These are phyloP conservation scores for Vanrija pseudolonga DNA, from an alignment of 1,284 basidiomycete genomes.

Conservation along the genomic window DNA sequence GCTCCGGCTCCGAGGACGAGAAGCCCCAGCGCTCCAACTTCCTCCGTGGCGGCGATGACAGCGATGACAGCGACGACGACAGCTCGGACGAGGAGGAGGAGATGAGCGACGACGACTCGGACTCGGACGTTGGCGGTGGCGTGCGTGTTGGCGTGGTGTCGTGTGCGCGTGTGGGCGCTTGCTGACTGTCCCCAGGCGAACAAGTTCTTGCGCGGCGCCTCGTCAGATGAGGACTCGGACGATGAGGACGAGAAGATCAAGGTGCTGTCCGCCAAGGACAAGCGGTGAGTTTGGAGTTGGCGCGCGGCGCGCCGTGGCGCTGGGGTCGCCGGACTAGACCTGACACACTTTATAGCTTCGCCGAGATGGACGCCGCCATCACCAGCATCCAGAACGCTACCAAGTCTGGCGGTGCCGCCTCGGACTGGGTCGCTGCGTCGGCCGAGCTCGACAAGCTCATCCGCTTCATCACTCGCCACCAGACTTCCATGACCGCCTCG, in stretches of 20 bases:
- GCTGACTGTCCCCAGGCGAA: conserved; percentile 25
- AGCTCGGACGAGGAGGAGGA: conserved; percentile 33
- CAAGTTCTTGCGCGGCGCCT: conserved; percentile 45
- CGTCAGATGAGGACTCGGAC: conserved; percentile 44
- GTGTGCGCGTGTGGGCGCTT: too few species aligned
- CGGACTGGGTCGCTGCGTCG: conserved; percentile 92
- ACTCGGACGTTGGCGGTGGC: conserved; percentile 14
- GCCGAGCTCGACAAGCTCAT: conserved; percentile 93
- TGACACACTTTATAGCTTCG: conserved; percentile 35
- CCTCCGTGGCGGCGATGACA: conserved; percentile 29
- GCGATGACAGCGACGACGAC: conserved; percentile 25
- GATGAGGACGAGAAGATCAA: conserved; percentile 46
- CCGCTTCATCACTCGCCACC: conserved; percentile 85
- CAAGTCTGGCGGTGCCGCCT: conserved; percentile 57
- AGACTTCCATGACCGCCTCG: conserved; percentile 53
- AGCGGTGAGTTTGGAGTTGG: conserved; percentile 31
- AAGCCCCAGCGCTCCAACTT: conserved; percentile 34
- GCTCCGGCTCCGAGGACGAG: conserved; percentile 40
- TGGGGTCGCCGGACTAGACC: not conserved
- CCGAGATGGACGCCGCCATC: conserved; percentile 60
- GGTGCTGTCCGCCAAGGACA: conserved; percentile 50
- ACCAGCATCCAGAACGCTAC: conserved; percentile 90
- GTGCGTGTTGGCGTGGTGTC: not conserved
- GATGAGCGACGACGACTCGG: conserved; percentile 36
- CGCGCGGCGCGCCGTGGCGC: not conserved